Conservation (phyloP, 2,329 filamentous ascomycete genomes). For the Penicillium sp. region DNA sequence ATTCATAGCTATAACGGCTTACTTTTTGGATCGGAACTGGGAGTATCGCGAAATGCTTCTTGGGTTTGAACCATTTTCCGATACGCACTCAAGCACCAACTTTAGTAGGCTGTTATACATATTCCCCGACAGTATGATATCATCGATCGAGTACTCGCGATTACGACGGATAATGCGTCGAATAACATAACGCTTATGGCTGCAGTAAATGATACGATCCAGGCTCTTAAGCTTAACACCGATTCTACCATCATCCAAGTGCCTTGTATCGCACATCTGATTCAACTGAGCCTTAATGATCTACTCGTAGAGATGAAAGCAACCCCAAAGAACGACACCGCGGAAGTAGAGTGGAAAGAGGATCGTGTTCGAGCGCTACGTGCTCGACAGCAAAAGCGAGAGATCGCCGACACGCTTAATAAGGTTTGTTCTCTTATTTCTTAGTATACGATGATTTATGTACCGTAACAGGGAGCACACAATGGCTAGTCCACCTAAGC, state of each 20-base stretch:
- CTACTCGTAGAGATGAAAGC: slow-evolving; percentile 11
- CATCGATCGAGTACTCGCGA: neutral
- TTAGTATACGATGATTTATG: neutral
- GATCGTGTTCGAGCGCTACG: neutral
- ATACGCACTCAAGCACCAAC: neutral
- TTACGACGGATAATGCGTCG: slow-evolving; percentile 9
- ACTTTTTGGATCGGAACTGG: slow-evolving; percentile 14
- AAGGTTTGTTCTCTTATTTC: slow-evolving; percentile 3
- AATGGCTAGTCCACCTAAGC: too few relatives aligned
- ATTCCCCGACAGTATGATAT: neutral
- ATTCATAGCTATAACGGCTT: slow-evolving; percentile 14
- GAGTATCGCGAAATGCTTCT: slow-evolving; percentile 11
- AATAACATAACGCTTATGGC: slow-evolving; percentile 5
- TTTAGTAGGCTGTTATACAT: neutral
- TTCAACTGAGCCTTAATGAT: slow-evolving; percentile 7
- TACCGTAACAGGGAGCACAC: too few relatives aligned
- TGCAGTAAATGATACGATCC: neutral
- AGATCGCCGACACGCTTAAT: slow-evolving; percentile 4
- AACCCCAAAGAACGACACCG: neutral
- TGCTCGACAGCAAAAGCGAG: neutral
- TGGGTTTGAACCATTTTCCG: slow-evolving; percentile 11
- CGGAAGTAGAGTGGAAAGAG: neutral
- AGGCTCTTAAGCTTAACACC: slow-evolving; percentile 1
- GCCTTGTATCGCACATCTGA: slow-evolving; percentile 5
- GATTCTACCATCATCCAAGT: neutral